Conservation (phyloP, 805 yeast species). For the Kuraishia borneana region DNA sequence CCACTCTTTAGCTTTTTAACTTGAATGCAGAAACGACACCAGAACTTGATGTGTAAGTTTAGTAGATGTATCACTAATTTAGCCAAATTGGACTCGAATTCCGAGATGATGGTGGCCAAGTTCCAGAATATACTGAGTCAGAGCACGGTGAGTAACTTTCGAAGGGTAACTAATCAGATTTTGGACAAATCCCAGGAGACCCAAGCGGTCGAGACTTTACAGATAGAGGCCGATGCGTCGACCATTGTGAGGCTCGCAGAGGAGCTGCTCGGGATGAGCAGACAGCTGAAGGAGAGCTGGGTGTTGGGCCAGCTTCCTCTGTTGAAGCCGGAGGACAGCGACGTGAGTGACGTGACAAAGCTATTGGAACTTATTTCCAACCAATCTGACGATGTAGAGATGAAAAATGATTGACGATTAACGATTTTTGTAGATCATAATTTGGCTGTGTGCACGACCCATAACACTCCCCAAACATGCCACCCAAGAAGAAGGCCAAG, state of each 20-base stretch:
- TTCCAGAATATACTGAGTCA: slow-evolving; percentile 42
- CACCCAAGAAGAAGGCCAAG: neutral
- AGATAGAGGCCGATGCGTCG: slow-evolving; percentile 41
- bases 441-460: too few species aligned
- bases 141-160: slow-evolving; percentile 16
- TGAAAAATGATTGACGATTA: too few species aligned
- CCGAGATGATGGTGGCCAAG: slow-evolving; percentile 39
- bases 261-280: slow-evolving; percentile 36
- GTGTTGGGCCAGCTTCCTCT: slow-evolving; percentile 41
- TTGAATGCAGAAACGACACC: slow-evolving; percentile 35
- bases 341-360: slow-evolving; percentile 14
- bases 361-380: too few species aligned
- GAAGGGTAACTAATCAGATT: slow-evolving; percentile 6
- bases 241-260: slow-evolving; percentile 40
- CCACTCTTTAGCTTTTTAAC: too few species aligned
- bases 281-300: slow-evolving; percentile 45
- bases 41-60: slow-evolving; percentile 25
- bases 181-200: slow-evolving; percentile 21
- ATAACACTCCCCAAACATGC: too few species aligned
- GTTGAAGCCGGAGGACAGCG: slow-evolving; percentile 7
- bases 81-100: slow-evolving; percentile 40
- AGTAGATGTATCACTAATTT: neutral
- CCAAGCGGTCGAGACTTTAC: slow-evolving; percentile 41
- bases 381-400: too few species aligned
- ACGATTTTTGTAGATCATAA: too few species aligned